Evolutionary conservation across 495 filamentous ascomycete species (phyloP).

Genomic region (Lasiosphaeria ovina): DNA sequence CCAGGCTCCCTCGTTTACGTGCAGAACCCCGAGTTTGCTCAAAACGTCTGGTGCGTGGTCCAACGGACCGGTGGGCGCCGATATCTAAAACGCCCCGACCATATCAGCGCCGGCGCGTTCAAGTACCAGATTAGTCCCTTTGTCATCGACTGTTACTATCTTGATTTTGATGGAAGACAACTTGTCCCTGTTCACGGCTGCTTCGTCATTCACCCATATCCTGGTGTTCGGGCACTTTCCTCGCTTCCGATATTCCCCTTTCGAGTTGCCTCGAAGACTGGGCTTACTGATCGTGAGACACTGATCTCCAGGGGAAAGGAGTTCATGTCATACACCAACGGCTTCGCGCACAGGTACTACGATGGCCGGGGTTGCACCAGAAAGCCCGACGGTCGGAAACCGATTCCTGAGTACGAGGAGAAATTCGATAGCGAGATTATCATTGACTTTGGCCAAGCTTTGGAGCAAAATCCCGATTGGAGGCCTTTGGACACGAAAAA

Average conservation of each 20-base stretch:
- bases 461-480: background rate
- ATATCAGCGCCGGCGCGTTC: background rate
- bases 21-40: background rate
- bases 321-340: background rate
- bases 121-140: background rate
- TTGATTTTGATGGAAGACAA: background rate
- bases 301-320: background rate
- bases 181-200: background rate
- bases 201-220: background rate
- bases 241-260: background rate
- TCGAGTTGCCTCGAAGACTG: background rate
- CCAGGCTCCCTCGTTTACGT: background rate
- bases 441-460: background rate
- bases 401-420: background rate
- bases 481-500: background rate
- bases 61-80: background rate
- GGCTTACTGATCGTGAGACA: background rate
- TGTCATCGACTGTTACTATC: background rate
- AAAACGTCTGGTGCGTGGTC: background rate
- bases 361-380: background rate
- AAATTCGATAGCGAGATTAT: background rate
- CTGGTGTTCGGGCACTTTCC: background rate
- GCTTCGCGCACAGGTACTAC: background rate
- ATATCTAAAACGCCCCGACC: background rate
- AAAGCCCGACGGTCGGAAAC: background rate